phyloP scores from a whole-genome alignment of 169 alveolate species.

The Perkinsus chesapeaki region DNA sequence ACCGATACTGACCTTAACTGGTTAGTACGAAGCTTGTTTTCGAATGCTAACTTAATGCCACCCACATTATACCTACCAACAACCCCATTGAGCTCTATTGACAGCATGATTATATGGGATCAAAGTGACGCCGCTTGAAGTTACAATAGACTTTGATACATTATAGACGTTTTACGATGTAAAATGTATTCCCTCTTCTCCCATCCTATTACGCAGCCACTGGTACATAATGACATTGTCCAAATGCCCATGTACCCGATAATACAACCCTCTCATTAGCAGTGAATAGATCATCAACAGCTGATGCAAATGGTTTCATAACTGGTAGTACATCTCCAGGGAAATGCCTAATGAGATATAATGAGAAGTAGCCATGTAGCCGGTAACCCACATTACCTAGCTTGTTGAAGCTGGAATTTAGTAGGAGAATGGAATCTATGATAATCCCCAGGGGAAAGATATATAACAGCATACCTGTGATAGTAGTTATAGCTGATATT shows the following conservation, averaged over 20 bases:
- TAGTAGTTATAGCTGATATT: background rate
- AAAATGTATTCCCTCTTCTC: background rate
- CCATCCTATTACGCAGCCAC: slow-evolving; percentile 56
- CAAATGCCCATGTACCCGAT: slow-evolving; percentile 61
- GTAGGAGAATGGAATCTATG: slow-evolving; percentile 74
- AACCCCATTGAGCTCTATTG: too few relatives aligned
- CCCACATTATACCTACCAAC: slow-evolving; percentile 52
- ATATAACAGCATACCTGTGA: slow-evolving; percentile 19
- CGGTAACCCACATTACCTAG: background rate
- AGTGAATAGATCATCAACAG: slow-evolving; percentile 52
- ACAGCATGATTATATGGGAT: too few relatives aligned
- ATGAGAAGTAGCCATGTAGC: background rate
- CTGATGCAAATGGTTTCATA: slow-evolving; percentile 34
- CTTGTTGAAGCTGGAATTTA: slow-evolving; percentile 31
- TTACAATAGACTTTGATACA: too few relatives aligned
- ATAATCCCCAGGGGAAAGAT: slow-evolving; percentile 72
- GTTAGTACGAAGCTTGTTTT: slow-evolving; percentile 46
- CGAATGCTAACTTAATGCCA: slow-evolving; percentile 51
- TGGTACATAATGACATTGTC: slow-evolving; percentile 50
- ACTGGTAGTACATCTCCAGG: slow-evolving; percentile 55
- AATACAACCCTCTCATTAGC: slow-evolving; percentile 68
- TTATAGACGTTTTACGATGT: too few relatives aligned
- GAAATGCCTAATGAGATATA: slow-evolving; percentile 47
- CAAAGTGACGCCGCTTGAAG: too few relatives aligned
- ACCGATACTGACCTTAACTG: slow-evolving; percentile 12